phyloP scores from a whole-genome alignment of 257 asterid species.

The Phtheirospermum japonicum region DNA sequence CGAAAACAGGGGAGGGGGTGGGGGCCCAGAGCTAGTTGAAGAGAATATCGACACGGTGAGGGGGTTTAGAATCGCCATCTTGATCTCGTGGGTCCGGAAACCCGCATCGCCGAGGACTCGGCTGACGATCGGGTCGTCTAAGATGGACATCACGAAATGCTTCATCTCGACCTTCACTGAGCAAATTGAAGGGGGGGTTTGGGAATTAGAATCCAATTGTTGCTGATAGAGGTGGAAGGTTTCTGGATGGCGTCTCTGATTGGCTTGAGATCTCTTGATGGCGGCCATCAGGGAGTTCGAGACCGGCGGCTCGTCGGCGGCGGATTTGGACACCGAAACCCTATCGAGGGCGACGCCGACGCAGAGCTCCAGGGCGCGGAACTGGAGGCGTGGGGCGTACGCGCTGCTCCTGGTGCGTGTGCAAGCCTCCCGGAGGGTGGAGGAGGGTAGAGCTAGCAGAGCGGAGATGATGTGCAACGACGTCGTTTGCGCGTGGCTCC shows the following conservation, averaged over 20 bases:
- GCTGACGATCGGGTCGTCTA: conserved; percentile 93
- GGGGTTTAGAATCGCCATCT: conserved; percentile 70
- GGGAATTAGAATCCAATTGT: conserved; percentile 39
- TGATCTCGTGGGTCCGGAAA: conserved; percentile 71
- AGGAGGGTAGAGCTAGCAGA: conserved; percentile 56
- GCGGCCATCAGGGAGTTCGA: conserved; percentile 97
- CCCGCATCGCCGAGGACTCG: conserved; percentile 93
- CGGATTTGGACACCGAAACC: conserved; percentile 49
- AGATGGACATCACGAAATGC: conserved; percentile 71
- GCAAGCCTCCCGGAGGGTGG: conserved; percentile 76
- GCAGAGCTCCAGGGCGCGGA: conserved; percentile 77
- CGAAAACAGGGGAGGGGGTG: conserved; percentile 52
- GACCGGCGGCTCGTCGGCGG: conserved; percentile 64
- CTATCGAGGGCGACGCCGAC: conserved; percentile 80
- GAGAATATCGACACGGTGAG: conserved; percentile 51
- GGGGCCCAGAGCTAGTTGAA: conserved; percentile 34
- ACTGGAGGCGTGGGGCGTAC: conserved; percentile 71
- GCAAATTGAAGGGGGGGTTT: conserved; percentile 46
- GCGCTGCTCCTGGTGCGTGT: conserved; percentile 72
- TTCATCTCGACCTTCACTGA: conserved; percentile 77
- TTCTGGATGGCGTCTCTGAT: conserved; percentile 93
- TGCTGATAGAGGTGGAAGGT: conserved; percentile 85
- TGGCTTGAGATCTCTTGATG: conserved; percentile 88
- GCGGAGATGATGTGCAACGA: conserved; percentile 84
- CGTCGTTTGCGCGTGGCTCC: conserved; percentile 90